Percentiles rank a stretch among this genome's conserved stretches.
phyloP scores from a whole-genome alignment of 352 stramenopile genomes.

The Globisporangium cystogenes region DNA sequence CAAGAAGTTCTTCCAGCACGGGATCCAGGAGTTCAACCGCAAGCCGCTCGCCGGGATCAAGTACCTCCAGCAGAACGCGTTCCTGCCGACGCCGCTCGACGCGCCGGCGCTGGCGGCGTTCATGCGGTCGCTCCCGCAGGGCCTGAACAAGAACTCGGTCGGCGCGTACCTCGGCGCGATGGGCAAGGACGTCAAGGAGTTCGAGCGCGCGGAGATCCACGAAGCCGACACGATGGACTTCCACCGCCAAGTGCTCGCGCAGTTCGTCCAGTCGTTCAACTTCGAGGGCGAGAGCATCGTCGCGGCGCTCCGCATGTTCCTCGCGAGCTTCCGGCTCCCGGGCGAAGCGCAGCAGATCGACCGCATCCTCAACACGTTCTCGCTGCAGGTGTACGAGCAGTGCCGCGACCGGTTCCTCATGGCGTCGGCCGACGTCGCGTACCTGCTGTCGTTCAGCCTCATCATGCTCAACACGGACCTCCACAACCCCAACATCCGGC shows the following conservation, averaged over 20 bases:
- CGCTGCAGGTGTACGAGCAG: slow-evolving; percentile 77
- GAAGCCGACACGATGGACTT: slow-evolving; percentile 84
- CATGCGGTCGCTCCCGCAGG: slow-evolving; percentile 70
- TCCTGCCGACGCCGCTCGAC: slow-evolving; percentile 76
- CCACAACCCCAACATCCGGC: slow-evolving; percentile 81
- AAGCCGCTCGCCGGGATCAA: slow-evolving; percentile 88
- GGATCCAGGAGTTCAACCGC: slow-evolving; percentile 93
- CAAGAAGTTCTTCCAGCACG: slow-evolving; percentile 81
- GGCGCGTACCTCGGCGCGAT: slow-evolving; percentile 84
- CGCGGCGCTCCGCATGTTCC: slow-evolving; percentile 72
- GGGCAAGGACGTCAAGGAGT: slow-evolving; percentile 72
- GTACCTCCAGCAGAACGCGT: slow-evolving; percentile 71
- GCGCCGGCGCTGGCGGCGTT: slow-evolving; percentile 81
- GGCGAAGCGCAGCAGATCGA: slow-evolving; percentile 88
- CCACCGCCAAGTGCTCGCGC: slow-evolving; percentile 61
- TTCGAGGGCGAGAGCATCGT: slow-evolving; percentile 77
- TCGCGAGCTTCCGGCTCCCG: slow-evolving; percentile 79
- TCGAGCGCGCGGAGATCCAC: slow-evolving; percentile 68
- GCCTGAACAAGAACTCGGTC: slow-evolving; percentile 79
- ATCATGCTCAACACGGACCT: slow-evolving; percentile 90
- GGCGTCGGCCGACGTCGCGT: slow-evolving; percentile 85
- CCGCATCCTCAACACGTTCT: slow-evolving; percentile 84
- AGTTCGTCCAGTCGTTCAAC: slow-evolving; percentile 79
- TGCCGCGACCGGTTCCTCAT: slow-evolving; percentile 83
- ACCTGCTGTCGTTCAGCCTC: slow-evolving; percentile 85